These are phyloP conservation scores for Candida endomychidarum DNA, from an alignment of 805 yeast genomes.

Conservation along the genomic window DNA sequence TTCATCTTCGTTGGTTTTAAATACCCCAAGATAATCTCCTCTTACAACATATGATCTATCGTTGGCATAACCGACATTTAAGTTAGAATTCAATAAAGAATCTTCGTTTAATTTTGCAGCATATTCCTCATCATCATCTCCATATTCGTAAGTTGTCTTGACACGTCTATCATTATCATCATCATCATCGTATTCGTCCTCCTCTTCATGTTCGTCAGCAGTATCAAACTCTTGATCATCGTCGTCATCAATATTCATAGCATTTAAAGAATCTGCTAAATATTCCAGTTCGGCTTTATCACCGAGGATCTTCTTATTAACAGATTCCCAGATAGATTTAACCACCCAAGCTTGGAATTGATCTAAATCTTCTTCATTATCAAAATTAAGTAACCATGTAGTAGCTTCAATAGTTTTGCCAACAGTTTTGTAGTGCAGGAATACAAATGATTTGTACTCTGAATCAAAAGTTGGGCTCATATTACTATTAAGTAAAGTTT, in stretches of 20 bases:
- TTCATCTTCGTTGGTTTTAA: constrained; percentile 54
- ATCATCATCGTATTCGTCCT: constrained; percentile 6
- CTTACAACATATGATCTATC: constrained; percentile 78
- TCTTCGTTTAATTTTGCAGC: constrained; percentile 11
- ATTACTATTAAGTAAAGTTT: constrained; percentile 31
- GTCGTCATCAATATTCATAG: constrained; percentile 32
- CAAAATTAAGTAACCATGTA: constrained; percentile 67
- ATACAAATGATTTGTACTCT: constrained; percentile 58
- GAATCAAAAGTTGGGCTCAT: constrained; percentile 69
- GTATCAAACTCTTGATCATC: constrained; percentile 32
- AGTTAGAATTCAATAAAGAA: constrained; percentile 53
- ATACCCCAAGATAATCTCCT: constrained; percentile 79
- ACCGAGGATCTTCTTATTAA: constrained; percentile 35
- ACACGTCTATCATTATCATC: constrained; percentile 1
- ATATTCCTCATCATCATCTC: constrained; percentile 36
- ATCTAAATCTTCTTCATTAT: constrained; percentile 17
- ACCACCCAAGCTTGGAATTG: constrained; percentile 50
- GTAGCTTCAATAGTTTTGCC: constrained; percentile 30
- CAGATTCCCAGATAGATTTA: constrained; percentile 59
- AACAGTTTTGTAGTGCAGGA: constrained; percentile 46
- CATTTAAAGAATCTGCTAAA: constrained; percentile 50
- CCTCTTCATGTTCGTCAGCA: constrained; percentile 18
- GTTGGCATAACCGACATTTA: constrained; percentile 69
- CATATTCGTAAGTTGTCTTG: constrained; percentile 10
- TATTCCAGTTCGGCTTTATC: constrained; percentile 53